These are phyloP conservation scores for Aureobasidium sp. DNA, from an alignment of 2,329 filamentous ascomycete genomes.

Conservation along the genomic window DNA sequence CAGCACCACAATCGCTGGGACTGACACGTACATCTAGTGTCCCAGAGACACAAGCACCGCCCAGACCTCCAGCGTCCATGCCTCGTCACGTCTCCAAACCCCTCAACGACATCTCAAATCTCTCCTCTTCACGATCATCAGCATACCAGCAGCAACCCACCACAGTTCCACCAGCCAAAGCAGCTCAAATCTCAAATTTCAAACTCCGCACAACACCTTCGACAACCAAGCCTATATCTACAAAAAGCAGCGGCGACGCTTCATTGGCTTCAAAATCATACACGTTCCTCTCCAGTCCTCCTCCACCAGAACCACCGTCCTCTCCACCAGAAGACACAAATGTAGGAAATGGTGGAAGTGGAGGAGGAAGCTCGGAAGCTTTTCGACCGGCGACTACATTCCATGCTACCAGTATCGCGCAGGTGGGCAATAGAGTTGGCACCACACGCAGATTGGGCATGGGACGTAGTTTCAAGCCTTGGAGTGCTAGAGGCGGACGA, in stretches of 20 bases:
- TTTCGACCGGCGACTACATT: slow-evolving; percentile 35
- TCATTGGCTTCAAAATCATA: slow-evolving; percentile 38
- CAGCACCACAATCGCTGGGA: background rate
- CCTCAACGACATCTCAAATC: slow-evolving; percentile 30
- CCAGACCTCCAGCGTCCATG: background rate
- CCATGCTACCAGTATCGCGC: slow-evolving; percentile 37
- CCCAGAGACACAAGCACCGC: background rate
- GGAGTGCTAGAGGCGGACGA: slow-evolving; percentile 30
- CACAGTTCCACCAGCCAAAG: background rate
- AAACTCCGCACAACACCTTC: slow-evolving; percentile 29
- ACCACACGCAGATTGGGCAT: slow-evolving; percentile 40
- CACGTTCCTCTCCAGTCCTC: slow-evolving; percentile 38
- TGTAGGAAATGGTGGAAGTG: background rate
- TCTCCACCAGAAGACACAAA: slow-evolving; percentile 18
- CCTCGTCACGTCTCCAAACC: slow-evolving; percentile 16
- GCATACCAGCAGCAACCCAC: slow-evolving; percentile 9
- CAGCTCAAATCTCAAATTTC: slow-evolving; percentile 17
- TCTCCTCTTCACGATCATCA: slow-evolving; percentile 13
- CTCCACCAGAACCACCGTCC: slow-evolving; percentile 23
- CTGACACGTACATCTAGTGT: slow-evolving; percentile 7
- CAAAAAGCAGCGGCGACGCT: slow-evolving; percentile 14
- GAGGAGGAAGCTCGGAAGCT: slow-evolving; percentile 14
- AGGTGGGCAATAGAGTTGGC: slow-evolving; percentile 23
- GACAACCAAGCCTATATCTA: slow-evolving; percentile 23
- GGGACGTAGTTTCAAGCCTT: slow-evolving; percentile 44